Evolutionary conservation across 257 asterid genomes (phyloP).

Genomic region (Ilex asprella): DNA sequence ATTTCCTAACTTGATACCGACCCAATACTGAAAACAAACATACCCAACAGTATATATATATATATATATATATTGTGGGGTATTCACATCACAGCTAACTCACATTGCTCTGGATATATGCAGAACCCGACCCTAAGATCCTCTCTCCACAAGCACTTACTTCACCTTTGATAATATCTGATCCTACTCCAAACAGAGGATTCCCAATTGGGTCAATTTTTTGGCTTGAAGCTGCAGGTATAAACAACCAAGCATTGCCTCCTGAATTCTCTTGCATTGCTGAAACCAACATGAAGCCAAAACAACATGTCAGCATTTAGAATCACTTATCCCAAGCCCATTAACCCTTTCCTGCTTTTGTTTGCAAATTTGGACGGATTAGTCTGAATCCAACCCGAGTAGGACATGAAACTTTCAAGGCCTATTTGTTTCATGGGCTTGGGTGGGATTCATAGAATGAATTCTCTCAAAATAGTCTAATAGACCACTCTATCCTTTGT

Average conservation of each 20-base stretch:
- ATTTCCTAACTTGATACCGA: neutral
- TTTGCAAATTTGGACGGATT: no score
- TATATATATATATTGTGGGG: no score
- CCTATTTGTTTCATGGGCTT: no score
- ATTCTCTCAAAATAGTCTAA: no score
- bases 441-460: no score
- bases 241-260: neutral
- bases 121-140: constrained; percentile 19
- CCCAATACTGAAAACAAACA: neutral
- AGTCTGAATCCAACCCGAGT: no score
- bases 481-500: no score
- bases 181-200: constrained; percentile 10
- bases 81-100: neutral
- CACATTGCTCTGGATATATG: constrained; percentile 19
- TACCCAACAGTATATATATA: no score
- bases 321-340: no score
- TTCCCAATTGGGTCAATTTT: constrained; percentile 7
- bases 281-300: neutral
- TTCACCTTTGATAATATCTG: constrained; percentile 16
- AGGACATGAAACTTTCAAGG: no score
- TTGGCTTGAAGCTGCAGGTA: constrained; percentile 14
- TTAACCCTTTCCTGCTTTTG: no score
- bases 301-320: neutral
- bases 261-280: constrained; percentile 11
- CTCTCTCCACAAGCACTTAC: constrained; percentile 18